These are phyloP conservation scores for Tuber borchii DNA, from an alignment of 495 filamentous ascomycete species.

Conservation along the genomic window DNA sequence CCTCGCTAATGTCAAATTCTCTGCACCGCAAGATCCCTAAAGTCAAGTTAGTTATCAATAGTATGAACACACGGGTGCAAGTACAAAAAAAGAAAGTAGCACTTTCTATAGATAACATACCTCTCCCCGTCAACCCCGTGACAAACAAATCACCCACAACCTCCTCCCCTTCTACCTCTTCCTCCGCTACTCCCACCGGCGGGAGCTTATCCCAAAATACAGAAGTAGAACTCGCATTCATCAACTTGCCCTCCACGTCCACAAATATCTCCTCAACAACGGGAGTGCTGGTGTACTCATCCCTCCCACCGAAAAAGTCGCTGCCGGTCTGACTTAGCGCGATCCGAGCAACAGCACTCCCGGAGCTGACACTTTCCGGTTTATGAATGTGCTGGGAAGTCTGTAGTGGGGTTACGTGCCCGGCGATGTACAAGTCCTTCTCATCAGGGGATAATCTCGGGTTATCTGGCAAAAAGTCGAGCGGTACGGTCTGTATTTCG, in stretches of 20 bases:
- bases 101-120: constrained; percentile 12
- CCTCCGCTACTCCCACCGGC: constrained; percentile 4
- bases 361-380: constrained; percentile 44
- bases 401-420: constrained; percentile 7
- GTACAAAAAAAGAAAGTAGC: neutral
- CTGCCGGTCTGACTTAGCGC: constrained; percentile 33
- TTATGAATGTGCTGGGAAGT: neutral
- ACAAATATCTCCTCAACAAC: constrained; percentile 33
- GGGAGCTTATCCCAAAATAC: constrained; percentile 23
- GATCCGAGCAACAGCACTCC: constrained; percentile 50
- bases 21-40: constrained; percentile 20
- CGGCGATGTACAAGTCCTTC: constrained; percentile 31
- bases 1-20: constrained; percentile 5
- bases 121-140: constrained; percentile 15
- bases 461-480: constrained; percentile 30
- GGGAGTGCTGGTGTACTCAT: constrained; percentile 33
- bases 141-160: constrained; percentile 18
- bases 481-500: constrained; percentile 24
- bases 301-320: constrained; percentile 31
- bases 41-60: constrained; percentile 3
- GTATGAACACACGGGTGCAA: neutral
- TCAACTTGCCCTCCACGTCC: constrained; percentile 27
- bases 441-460: constrained; percentile 14
- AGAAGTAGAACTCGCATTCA: constrained; percentile 32
- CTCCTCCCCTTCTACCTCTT: constrained; percentile 10